Base-by-base conservation (phyloP, 169 alveolate genomes). In the Fabrea salina region DNA sequence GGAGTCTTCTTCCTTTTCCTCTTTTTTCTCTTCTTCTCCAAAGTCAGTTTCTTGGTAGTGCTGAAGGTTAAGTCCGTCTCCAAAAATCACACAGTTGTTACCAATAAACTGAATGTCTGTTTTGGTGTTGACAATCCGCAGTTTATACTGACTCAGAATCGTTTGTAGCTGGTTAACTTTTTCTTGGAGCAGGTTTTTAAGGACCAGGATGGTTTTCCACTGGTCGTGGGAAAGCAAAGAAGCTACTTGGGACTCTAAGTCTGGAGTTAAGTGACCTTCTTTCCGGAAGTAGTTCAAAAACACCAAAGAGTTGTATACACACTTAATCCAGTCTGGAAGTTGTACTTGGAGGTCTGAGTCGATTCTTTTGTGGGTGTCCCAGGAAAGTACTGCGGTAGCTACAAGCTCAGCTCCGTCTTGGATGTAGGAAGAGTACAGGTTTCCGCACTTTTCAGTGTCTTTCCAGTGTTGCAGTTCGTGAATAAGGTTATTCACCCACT, bases 11-110 rank as follows among this genome's bases (percentile, higher is more conserved):
- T 67, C 87, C 16, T 59, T 41, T 56, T 61, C 68, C 11, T 79
- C 86, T 67, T 72, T 79, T 32, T 89, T 82, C 49, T 67, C 44
- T 32, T 83, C 89, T 33, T 70, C 80, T 61, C 64, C 67, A 32
- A 50, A 47, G 11, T 68, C 41, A 0, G 61, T 43, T 40, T 68
- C 78, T 68, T 68, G 61, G 30, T 68, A 68, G 30, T 68, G 44
- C 35, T 40, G 41, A 13, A 43, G 13, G 35, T 27, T 68, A 19
- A 41, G 32, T 40, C 61, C 78, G 44, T 68, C 78, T 25, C 43
- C 61, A 13, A 68, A n/a, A 43, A 68, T 68, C 16, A 47, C 66
- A 11, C 40, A 25, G 16, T 50, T 30, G 72, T 58, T 64, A n/a
- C 27, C 13, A 30, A 71, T 71, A 57, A 82, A n/a, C 32, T 7